Evolutionary conservation across 345 rosid species (phyloP), one percentile per base, ranked within the genome.

Genomic region (Geranium brycei): DNA sequence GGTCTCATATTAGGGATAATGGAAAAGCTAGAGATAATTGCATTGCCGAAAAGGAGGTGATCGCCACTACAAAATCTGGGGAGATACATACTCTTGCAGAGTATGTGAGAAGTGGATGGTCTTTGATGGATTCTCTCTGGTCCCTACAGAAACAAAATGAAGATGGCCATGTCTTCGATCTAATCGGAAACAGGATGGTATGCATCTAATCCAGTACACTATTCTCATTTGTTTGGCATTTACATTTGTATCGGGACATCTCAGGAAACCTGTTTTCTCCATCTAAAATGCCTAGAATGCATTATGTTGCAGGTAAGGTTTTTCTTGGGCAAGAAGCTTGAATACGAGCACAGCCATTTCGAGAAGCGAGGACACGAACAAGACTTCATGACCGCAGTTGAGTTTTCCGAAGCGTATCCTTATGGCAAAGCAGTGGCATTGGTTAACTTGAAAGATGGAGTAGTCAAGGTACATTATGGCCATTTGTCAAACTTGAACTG

Each of bases 401-500:
- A 90, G 64, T 86, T 90, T 70, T 88, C 99, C 56, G 40, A 75
- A 47, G 69, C 81, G 65, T 51, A 83, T 76, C 96, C 99, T 58
- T 93, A 88, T 65, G 99, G 99, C 1, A 89, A 81, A 72, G 84
- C 95, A 51, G 82, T 85, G 66, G 95, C 88, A 63, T 80, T 93
- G 78, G 75, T 90, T n/a, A 82, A 93, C 82, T 60, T 90, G 60
- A 86, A 85, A 69, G 73, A 69, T 8, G 84, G 91, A 51, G 60
- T 71, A 51, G 23, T 83, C 69, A 72, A 69, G 99, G 99, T 89
- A 85, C 51, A 64, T 19, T 59, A 13, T 56, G 18, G 1, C 19
- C 61, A 17, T 62, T 66, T 60, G 31, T 58, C 17, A 58, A 62
- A 64, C 61, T 67, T 51, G 28, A 59, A 41, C 61, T 19, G 7